Percentiles rank a stretch among this genome's conserved stretches.
Conservation (phyloP, 1,284 basidiomycete species). For the Mycena sp. region DNA sequence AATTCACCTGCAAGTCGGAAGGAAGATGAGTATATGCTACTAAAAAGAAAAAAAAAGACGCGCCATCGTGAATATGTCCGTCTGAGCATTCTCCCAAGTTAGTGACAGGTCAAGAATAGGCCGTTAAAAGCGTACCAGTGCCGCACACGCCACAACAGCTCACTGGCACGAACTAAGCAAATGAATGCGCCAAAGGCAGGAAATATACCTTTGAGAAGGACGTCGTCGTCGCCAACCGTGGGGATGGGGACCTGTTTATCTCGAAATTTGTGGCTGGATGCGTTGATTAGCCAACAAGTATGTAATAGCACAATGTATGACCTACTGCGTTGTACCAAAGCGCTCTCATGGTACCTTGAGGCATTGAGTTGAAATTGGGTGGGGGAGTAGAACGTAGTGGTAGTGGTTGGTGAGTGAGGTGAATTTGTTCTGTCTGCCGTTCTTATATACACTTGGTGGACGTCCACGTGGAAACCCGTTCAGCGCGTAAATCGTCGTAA, state of each 20-base stretch:
- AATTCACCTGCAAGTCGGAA: slow-evolving; percentile 58
- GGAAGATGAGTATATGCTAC: not conserved
- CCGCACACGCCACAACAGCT: slow-evolving; percentile 72
- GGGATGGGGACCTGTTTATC: slow-evolving; percentile 67
- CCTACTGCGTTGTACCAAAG: slow-evolving; percentile 50
- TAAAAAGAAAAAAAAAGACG: slow-evolving; percentile 6
- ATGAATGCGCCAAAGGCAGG: not conserved
- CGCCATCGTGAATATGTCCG: slow-evolving; percentile 72
- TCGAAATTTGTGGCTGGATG: slow-evolving; percentile 54
- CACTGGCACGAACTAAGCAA: slow-evolving; percentile 41
- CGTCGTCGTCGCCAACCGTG: slow-evolving; percentile 61
- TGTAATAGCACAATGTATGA: not conserved
- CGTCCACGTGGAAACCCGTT: slow-evolving; percentile 1
- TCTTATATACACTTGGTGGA: not conserved
- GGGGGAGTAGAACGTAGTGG: not conserved
- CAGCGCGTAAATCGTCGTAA: not conserved
- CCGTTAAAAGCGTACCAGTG: slow-evolving; percentile 50
- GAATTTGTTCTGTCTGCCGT: too few relatives aligned
- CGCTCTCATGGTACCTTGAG: slow-evolving; percentile 54
- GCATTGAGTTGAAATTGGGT: slow-evolving; percentile 39
- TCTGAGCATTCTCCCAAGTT: slow-evolving; percentile 71
- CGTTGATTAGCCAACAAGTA: not conserved
- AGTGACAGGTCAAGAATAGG: slow-evolving; percentile 1
- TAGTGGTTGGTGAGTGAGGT: not conserved
- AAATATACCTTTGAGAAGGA: slow-evolving; percentile 64